phyloP scores from a whole-genome alignment of 306 rosid genomes.

The Dalbergia cochinchinensis region DNA sequence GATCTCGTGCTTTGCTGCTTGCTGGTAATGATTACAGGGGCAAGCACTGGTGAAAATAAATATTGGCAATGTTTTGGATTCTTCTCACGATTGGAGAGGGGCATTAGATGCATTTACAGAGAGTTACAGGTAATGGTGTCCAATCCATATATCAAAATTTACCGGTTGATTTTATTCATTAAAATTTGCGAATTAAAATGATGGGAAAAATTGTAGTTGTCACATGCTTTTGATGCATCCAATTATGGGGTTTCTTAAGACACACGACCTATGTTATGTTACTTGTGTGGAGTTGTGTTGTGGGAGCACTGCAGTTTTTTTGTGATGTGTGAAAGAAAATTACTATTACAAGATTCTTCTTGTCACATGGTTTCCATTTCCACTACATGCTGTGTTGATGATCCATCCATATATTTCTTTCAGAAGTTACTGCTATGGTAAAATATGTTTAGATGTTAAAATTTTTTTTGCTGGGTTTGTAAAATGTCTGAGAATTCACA shows the following conservation, averaged over 20 bases:
- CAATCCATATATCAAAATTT: constrained; percentile 20
- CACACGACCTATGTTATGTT: constrained; percentile 6
- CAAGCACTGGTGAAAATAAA: constrained; percentile 77
- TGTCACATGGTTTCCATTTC: constrained; percentile 7
- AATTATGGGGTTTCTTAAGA: constrained; percentile 20
- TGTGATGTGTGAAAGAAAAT: constrained; percentile 21
- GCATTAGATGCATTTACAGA: constrained; percentile 78
- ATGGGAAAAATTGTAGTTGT: neutral
- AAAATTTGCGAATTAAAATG: neutral
- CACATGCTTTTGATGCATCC: constrained; percentile 33
- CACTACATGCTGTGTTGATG: constrained; percentile 16
- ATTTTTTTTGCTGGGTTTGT: neutral
- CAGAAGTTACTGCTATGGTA: neutral
- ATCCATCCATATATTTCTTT: neutral
- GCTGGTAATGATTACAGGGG: constrained; percentile 66
- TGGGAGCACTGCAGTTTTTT: constrained; percentile 22
- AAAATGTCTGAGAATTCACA: neutral
- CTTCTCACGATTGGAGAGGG: constrained; percentile 64
- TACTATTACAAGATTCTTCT: constrained; percentile 24
- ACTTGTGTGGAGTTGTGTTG: neutral
- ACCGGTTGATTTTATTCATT: constrained; percentile 18
- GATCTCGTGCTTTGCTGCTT: constrained; percentile 47
- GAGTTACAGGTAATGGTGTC: constrained; percentile 72
- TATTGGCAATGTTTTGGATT: constrained; percentile 84
- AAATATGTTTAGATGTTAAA: constrained; percentile 14